Base-by-base conservation (phyloP, 495 filamentous ascomycete species). In the Friedmanniomyces simplex region DNA sequence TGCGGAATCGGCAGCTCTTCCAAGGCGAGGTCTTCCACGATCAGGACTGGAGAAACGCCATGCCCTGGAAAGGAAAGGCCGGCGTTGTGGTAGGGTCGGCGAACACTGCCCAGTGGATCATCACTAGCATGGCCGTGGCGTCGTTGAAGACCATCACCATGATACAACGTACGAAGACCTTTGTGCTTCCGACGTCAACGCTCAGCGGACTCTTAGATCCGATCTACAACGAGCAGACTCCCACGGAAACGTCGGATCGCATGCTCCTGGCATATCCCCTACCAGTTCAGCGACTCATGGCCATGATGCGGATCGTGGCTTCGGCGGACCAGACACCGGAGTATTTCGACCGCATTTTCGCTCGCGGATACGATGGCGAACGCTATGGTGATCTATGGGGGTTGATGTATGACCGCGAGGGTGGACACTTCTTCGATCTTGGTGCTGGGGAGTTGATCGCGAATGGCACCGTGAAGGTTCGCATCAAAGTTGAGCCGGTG, bases 61-160 rank as follows among this genome's bases (percentile, higher is more conserved):
- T 47, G 22, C 25, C 50, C 18, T 73, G 70, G 67, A 64, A 58
- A 49, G 69, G 69, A 5, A 71, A 72, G 50, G 41, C 62, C 51
- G 73, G 68, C 11, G 39, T 75, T 2, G 54, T 75, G 0, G 62
- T 76, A 11, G 74, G 74, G 11, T 69, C 71, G 6, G 73, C 68
- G 14, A 77, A 77, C 52, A 76, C 73, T 16, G 52, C 69, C 0
- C 74, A 76, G 52, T 73, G 75, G 57, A 58, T 76, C 0, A 66
- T 72, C 1, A 67, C 68, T 28, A 71, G 75, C 52, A 73, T 73
- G 61, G 50, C 73, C 36, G 51, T 50, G 14, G 63, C 73, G 3
- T 66, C 68, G 1, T 60, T 74, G 5, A 37, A 66, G 20, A 58
- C 66, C 1, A 54, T 54, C 32, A 75, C 73, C 10, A 74, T 77